Evolutionary conservation across 2,329 filamentous ascomycete genomes (phyloP).

Genomic region (Magnaporthales sp.): DNA sequence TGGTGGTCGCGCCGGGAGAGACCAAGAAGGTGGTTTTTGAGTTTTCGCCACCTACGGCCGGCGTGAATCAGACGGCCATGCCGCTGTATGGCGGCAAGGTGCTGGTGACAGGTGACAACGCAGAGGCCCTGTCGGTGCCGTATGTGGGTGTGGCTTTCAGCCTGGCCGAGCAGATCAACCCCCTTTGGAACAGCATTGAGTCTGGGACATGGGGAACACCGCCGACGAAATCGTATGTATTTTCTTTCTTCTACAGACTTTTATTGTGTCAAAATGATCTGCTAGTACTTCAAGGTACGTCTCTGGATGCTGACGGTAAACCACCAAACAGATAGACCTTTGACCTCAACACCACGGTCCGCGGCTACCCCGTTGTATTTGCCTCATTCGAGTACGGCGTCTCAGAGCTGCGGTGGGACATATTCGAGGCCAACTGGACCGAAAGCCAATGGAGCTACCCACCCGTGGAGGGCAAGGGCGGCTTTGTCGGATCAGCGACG

Average conservation of each 20-base stretch:
- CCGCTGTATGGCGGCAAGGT: slow-evolving; percentile 2
- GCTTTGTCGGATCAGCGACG: slow-evolving; percentile 16
- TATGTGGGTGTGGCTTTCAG: slow-evolving; percentile 5
- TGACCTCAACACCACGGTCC: slow-evolving; percentile 14
- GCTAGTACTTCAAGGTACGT: no score
- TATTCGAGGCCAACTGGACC: slow-evolving; percentile 15
- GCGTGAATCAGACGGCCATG: not conserved
- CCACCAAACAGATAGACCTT: slow-evolving; percentile 12
- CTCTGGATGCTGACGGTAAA: not conserved
- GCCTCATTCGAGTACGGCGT: slow-evolving; percentile 15
- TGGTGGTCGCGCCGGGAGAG: slow-evolving; percentile 11
- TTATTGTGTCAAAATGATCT: no score
- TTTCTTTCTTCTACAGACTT: not conserved
- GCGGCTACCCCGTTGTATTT: slow-evolving; percentile 20
- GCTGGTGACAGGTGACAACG: slow-evolving; percentile 1
- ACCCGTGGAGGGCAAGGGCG: slow-evolving; percentile 14
- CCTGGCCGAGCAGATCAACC: slow-evolving; percentile 7
- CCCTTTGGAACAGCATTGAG: not conserved
- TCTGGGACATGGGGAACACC: no score
- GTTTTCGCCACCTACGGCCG: slow-evolving; percentile 15
- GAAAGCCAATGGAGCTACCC: slow-evolving; percentile 17
- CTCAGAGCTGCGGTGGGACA: slow-evolving; percentile 20
- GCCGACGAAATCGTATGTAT: slow-evolving; percentile 4
- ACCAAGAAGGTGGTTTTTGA: slow-evolving; percentile 15
- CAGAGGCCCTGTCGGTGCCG: slow-evolving; percentile 3